Evolutionary conservation across 768 basidiomycete genomes (phyloP).

Genomic region (Plicaturopsis crispa): DNA sequence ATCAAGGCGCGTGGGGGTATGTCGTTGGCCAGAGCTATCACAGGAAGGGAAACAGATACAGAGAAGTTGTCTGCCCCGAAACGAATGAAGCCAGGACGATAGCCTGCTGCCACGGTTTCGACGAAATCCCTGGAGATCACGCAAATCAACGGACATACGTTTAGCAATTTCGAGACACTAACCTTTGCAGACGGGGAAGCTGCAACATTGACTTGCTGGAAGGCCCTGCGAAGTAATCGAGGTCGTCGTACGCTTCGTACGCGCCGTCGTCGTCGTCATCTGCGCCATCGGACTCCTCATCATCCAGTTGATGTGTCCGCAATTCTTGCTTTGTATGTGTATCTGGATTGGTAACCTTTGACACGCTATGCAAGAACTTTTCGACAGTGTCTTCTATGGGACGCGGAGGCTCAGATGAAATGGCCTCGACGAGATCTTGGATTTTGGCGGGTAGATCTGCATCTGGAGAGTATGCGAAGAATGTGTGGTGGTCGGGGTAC

Average conservation of each 20-base stretch:
- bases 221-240: conserved; percentile 12
- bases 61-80: conserved; percentile 43
- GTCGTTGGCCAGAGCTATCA: conserved; percentile 38
- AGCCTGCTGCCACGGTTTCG: conserved; percentile 47
- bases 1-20: conserved; percentile 61
- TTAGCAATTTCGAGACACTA: conserved; percentile 8
- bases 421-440: conserved; percentile 32
- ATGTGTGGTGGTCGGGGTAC: conserved; percentile 53
- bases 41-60: conserved; percentile 50
- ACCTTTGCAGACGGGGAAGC: conserved; percentile 24
- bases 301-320: conserved; percentile 10
- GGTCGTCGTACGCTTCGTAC: conserved; percentile 24
- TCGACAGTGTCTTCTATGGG: conserved; percentile 39
- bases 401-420: conserved; percentile 32
- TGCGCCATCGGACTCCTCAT: conserved; percentile 28
- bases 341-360: conserved; percentile 15
- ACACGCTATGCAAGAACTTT: conserved; percentile 29
- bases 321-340: conserved; percentile 10
- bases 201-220: conserved; percentile 14
- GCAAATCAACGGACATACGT: conserved; percentile 5
- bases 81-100: conserved; percentile 52
- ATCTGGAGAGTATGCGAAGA: conserved; percentile 49
- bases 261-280: conserved; percentile 27
- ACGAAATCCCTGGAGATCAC: conserved; percentile 42
- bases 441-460: conserved; percentile 31